phyloP scores from a whole-genome alignment of 2,329 filamentous ascomycete species.

The Fusarium sp. region DNA sequence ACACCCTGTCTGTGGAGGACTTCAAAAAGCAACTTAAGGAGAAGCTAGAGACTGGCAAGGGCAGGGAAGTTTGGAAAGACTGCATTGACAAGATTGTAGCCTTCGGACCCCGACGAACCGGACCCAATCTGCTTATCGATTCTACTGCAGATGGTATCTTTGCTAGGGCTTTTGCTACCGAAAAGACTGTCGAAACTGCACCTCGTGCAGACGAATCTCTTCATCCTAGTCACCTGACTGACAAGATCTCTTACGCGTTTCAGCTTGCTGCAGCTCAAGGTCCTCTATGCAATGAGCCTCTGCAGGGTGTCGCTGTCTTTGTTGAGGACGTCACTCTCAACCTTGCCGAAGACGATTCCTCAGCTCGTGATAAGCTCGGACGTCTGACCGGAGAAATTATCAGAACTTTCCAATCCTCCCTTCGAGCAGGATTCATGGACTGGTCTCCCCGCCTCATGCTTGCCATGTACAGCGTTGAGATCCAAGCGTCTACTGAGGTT shows the following conservation, averaged over 20 bases:
- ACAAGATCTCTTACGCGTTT: slow-evolving; percentile 94
- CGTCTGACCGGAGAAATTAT: slow-evolving; percentile 94
- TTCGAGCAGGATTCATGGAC: slow-evolving; percentile 88
- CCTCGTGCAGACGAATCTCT: slow-evolving; percentile 62
- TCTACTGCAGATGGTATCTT: slow-evolving; percentile 77
- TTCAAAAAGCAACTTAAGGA: slow-evolving; percentile 78
- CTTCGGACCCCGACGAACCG: slow-evolving; percentile 86
- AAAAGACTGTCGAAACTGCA: slow-evolving; percentile 47
- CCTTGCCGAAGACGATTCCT: slow-evolving; percentile 63
- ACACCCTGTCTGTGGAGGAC: slow-evolving; percentile 76
- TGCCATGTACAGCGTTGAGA: slow-evolving; percentile 98
- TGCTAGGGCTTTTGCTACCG: slow-evolving; percentile 71
- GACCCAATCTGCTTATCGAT: slow-evolving; percentile 91
- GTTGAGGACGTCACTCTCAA: slow-evolving; percentile 80
- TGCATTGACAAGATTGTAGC: slow-evolving; percentile 84
- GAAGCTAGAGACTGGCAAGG: slow-evolving; percentile 77
- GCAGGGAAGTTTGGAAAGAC: slow-evolving; percentile 78
- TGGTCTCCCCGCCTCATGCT: slow-evolving; percentile 96
- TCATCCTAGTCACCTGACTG: slow-evolving; percentile 76
- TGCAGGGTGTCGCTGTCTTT: slow-evolving; percentile 92
- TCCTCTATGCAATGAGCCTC: slow-evolving; percentile 89
- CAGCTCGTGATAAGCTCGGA: slow-evolving; percentile 74
- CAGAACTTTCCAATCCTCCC: slow-evolving; percentile 85
- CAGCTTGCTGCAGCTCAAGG: slow-evolving; percentile 91
- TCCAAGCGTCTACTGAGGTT: slow-evolving; percentile 95